A percentile compares a stretch with the other conserved stretches of the same genome.
These are phyloP conservation scores for Gaeumannomyces sp. DNA, from an alignment of 2,329 filamentous ascomycete species.

Conservation along the genomic window DNA sequence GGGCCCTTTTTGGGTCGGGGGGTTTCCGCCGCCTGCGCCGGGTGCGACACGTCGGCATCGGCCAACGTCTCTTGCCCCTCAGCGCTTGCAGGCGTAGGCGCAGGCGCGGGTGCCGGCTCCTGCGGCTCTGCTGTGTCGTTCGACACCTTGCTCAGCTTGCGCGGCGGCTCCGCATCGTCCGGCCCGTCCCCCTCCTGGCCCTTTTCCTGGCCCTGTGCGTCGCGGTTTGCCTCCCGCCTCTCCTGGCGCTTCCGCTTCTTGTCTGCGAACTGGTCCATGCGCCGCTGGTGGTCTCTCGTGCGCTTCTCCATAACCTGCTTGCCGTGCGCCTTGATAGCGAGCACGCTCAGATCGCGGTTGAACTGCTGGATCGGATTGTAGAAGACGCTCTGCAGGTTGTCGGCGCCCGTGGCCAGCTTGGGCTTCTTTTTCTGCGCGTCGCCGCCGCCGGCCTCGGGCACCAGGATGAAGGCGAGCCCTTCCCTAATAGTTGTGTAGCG, in stretches of 20 bases:
- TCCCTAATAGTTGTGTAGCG: conserved; percentile 47
- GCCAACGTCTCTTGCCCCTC: conserved; percentile 12
- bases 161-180: neutral
- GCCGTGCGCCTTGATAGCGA: conserved; percentile 85
- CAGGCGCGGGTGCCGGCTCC: conserved; percentile 11
- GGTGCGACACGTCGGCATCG: conserved; percentile 5
- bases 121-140: conserved; percentile 19
- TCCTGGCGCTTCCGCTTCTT: conserved; percentile 37
- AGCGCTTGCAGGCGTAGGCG: conserved; percentile 11
- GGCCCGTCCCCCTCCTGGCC: conserved; percentile 18
- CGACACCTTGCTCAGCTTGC: conserved; percentile 41
- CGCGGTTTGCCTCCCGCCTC: conserved; percentile 22
- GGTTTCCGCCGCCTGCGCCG: conserved; percentile 12
- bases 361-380: conserved; percentile 99
- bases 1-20: conserved; percentile 25
- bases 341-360: conserved; percentile 89
- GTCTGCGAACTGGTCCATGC: conserved; percentile 40
- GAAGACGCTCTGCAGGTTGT: conserved; percentile 74
- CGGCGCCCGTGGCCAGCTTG: conserved; percentile 42
- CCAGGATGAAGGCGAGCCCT: conserved; percentile 51
- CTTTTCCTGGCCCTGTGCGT: conserved; percentile 15
- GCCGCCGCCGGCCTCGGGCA: conserved; percentile 31
- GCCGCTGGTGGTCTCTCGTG: conserved; percentile 48
- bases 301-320: conserved; percentile 52
- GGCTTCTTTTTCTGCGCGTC: conserved; percentile 20